Conservation (phyloP, 2,329 filamentous ascomycete species). For the Hymenoscyphus occultus region DNA sequence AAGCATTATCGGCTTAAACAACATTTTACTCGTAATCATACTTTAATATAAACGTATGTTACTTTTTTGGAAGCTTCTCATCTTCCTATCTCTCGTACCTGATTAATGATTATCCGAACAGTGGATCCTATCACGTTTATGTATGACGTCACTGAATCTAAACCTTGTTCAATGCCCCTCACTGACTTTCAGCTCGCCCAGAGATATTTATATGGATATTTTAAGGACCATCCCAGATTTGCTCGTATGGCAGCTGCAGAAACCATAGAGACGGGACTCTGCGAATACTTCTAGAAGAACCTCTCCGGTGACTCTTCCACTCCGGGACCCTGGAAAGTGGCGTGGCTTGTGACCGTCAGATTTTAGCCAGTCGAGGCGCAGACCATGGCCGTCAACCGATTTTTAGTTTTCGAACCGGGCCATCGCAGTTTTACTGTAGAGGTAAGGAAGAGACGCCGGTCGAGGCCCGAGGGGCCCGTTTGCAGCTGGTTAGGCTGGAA, state of each 20-base stretch:
- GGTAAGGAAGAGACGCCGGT: background rate
- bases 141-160: background rate
- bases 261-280: background rate
- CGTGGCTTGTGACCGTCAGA: background rate
- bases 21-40: background rate
- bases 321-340: background rate
- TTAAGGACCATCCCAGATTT: background rate
- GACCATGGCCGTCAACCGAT: background rate
- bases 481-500: background rate
- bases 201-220: background rate
- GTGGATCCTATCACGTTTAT: background rate
- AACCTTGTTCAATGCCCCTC: background rate
- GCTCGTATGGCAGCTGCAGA: background rate
- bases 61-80: background rate
- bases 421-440: background rate
- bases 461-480: background rate
- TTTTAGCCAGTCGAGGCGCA: conserved; percentile 3
- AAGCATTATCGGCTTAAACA: background rate
- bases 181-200: background rate
- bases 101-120: background rate
- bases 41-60: background rate
- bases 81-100: background rate
- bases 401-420: background rate
- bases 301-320: background rate
- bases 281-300: background rate